Conservation (phyloP, 176 grass and related monocot species). For the Triticum turgidum region DNA sequence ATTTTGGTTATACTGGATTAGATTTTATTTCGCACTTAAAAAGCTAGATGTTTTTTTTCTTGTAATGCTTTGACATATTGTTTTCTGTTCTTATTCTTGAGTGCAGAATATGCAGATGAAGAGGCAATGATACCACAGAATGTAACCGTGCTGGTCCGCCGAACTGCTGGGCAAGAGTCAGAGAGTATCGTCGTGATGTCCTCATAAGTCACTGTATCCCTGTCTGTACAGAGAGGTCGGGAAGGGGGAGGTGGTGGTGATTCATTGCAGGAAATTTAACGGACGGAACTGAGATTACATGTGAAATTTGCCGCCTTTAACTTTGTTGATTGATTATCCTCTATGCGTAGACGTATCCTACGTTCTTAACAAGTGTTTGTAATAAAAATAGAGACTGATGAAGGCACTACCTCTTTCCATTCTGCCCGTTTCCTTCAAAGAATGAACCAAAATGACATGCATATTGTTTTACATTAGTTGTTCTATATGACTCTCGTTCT, state of each 20-base stretch:
- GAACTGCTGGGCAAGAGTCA: conserved; percentile 30
- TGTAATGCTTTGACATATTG: conserved; percentile 33
- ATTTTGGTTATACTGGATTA: neutral
- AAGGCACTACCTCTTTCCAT: neutral
- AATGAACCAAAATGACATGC: neutral
- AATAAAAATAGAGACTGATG: neutral
- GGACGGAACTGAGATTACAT: neutral
- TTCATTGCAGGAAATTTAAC: neutral
- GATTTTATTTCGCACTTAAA: neutral
- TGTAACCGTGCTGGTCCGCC: conserved; percentile 51
- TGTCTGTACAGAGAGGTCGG: neutral
- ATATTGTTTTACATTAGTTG: neutral
- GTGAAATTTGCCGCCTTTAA: neutral
- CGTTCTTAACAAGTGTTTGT: neutral
- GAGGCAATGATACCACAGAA: conserved; percentile 45
- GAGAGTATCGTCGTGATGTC: conserved; percentile 37
- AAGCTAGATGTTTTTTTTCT: neutral
- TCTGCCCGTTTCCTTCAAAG: neutral
- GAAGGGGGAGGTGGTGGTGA: neutral
- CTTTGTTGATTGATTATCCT: neutral
- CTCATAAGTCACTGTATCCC: neutral
- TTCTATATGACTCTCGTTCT: neutral
- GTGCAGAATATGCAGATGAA: conserved; percentile 59
- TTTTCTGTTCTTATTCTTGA: conserved; percentile 33
- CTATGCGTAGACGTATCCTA: neutral